Percentiles rank a stretch among this genome's conserved stretches.
phyloP scores from a whole-genome alignment of 1,139 yeast species.

The Candida neerlandica region DNA sequence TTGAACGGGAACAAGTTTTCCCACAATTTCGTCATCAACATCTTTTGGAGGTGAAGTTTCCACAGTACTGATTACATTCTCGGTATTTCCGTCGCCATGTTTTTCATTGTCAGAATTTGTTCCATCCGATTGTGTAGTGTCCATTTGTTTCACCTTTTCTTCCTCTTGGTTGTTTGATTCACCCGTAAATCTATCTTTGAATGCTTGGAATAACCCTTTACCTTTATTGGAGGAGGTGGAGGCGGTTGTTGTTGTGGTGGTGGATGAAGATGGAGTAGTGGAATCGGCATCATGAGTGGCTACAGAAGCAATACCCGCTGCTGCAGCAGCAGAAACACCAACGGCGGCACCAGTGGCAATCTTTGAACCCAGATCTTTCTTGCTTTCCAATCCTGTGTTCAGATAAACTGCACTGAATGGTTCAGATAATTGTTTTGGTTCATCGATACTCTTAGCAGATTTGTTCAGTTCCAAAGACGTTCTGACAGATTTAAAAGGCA shows the following conservation, averaged over 20 bases:
- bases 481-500: constrained; percentile 11
- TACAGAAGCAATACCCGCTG: constrained; percentile 12
- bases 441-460: constrained; percentile 4
- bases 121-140: constrained; percentile 9
- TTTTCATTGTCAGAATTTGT: constrained; percentile 23
- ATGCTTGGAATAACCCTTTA: constrained; percentile 39
- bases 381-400: constrained; percentile 8
- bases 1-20: constrained; percentile 14
- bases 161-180: constrained; percentile 11
- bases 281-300: constrained; percentile 5
- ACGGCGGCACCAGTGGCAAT: constrained; percentile 4
- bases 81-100: constrained; percentile 9
- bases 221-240: constrained; percentile 18
- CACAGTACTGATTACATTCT: constrained; percentile 22
- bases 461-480: constrained; percentile 10
- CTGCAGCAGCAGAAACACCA: constrained; percentile 15
- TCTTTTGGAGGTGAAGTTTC: constrained; percentile 37
- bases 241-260: neutral
- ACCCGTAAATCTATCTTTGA: constrained; percentile 31
- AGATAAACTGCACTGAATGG: constrained; percentile 18
- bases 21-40: constrained; percentile 19
- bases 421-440: constrained; percentile 18
- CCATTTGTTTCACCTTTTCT: constrained; percentile 5
- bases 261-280: constrained; percentile 11
- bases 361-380: constrained; percentile 13